A percentile compares a stretch with the other conserved stretches of the same genome.
phyloP scores from a whole-genome alignment of 2,329 filamentous ascomycete species.

The Ophiostoma ulmi region DNA sequence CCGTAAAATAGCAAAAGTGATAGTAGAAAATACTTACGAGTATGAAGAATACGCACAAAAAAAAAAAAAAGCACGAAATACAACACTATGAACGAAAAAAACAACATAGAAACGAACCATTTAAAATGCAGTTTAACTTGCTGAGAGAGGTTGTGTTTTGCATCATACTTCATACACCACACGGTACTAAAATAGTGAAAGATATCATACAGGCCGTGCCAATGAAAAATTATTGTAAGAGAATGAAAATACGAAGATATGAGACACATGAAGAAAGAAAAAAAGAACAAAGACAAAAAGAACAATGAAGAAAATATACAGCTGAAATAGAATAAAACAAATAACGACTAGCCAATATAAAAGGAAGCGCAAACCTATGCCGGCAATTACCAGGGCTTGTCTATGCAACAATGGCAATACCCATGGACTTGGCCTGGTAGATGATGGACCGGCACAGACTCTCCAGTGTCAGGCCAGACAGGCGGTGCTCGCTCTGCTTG shows the following conservation, averaged over 20 bases:
- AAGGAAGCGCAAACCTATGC: neutral
- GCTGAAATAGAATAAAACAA: neutral
- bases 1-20: too few relatives aligned
- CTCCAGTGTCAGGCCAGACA: slow-evolving; percentile 66
- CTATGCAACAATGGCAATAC: slow-evolving; percentile 63
- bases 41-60: too few relatives aligned
- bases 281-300: neutral
- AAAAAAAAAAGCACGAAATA: too few relatives aligned
- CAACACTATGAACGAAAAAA: too few relatives aligned
- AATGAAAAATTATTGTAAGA: neutral
- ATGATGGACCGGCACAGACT: slow-evolving; percentile 70
- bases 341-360: neutral
- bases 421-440: slow-evolving; percentile 68
- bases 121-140: too few relatives aligned
- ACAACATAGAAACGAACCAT: too few relatives aligned
- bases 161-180: neutral
- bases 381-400: neutral
- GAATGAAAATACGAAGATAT: neutral
- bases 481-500: slow-evolving; percentile 71
- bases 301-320: slow-evolving; percentile 8
- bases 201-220: neutral
- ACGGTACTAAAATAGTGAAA: neutral
- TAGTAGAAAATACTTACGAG: too few relatives aligned
- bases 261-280: neutral
- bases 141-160: too few relatives aligned